Evolutionary conservation across 768 basidiomycete genomes (phyloP).

Genomic region (Tricholomella constricta): DNA sequence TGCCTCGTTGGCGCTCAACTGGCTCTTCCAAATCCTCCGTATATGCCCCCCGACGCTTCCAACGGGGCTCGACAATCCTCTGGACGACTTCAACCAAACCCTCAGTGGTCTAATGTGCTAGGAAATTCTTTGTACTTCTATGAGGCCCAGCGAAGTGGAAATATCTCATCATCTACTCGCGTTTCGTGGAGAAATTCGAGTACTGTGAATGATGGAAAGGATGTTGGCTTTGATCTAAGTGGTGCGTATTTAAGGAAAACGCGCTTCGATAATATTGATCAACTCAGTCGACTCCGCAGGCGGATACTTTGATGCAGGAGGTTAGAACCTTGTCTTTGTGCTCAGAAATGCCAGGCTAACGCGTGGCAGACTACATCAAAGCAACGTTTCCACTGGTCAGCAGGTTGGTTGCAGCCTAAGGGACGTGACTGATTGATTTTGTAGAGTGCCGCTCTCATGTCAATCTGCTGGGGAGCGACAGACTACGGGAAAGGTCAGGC

Average conservation of each 20-base stretch:
- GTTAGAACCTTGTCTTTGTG: slow-evolving; percentile 37
- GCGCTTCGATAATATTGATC: not conserved
- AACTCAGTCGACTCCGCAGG: slow-evolving; percentile 28
- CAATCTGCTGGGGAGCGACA: slow-evolving; percentile 87
- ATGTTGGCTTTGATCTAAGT: slow-evolving; percentile 71
- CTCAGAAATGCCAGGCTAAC: slow-evolving; percentile 3
- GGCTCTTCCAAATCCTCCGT: slow-evolving; percentile 64
- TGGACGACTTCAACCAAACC: slow-evolving; percentile 49
- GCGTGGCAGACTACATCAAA: slow-evolving; percentile 76
- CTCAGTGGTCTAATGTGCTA: slow-evolving; percentile 81
- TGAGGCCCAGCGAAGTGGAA: slow-evolving; percentile 87
- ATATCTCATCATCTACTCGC: slow-evolving; percentile 65
- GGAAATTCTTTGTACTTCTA: slow-evolving; percentile 88
- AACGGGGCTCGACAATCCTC: slow-evolving; percentile 54
- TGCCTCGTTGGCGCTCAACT: slow-evolving; percentile 52
- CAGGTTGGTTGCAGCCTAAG: slow-evolving; percentile 1
- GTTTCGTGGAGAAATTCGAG: slow-evolving; percentile 90
- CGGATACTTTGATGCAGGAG: slow-evolving; percentile 94
- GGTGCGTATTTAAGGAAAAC: slow-evolving; percentile 46
- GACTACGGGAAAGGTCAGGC: slow-evolving; percentile 74
- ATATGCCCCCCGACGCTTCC: slow-evolving; percentile 60
- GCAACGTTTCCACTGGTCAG: slow-evolving; percentile 81
- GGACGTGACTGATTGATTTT: slow-evolving; percentile 6
- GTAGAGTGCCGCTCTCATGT: slow-evolving; percentile 81
- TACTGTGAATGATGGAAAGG: slow-evolving; percentile 72